Evolutionary conservation across 2,329 filamentous ascomycete species (phyloP).

Genomic region (Aspergillus fumigatus): DNA sequence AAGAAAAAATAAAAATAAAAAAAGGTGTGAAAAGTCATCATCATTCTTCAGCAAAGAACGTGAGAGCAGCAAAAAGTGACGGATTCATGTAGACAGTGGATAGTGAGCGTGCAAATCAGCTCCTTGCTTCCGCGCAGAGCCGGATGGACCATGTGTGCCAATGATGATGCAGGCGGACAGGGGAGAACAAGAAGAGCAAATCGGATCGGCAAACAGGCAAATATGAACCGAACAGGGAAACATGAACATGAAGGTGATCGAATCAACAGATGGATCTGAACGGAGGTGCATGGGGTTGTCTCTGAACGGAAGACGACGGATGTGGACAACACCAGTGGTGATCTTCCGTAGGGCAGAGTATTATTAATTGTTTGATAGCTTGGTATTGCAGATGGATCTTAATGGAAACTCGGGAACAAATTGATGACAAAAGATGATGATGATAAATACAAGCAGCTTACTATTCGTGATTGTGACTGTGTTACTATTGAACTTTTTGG

Average conservation of each 20-base stretch:
- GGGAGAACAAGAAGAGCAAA: background rate
- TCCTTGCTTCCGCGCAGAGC: constrained; percentile 20
- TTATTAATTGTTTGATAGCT: background rate
- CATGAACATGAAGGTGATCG: background rate
- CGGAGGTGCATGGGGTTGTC: background rate
- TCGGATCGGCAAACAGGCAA: background rate
- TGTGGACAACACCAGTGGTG: background rate
- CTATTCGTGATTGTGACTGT: background rate
- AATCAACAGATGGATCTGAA: too few relatives aligned
- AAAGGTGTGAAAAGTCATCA: constrained; percentile 3
- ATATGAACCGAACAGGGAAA: background rate
- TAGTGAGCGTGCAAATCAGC: constrained; percentile 4
- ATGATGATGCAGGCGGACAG: background rate
- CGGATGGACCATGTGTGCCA: constrained; percentile 5
- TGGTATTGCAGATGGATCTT: background rate
- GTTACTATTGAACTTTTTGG: background rate
- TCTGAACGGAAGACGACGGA: background rate
- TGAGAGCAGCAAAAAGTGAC: constrained; percentile 6
- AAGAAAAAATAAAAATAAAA: too few relatives aligned
- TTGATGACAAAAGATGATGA: background rate
- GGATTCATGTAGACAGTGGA: constrained; percentile 16
- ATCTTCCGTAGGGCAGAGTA: background rate
- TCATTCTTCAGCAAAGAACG: background rate
- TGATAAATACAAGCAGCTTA: background rate
- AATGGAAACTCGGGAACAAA: too few relatives aligned